Percentiles rank a stretch among this genome's conserved stretches.
Conservation (phyloP, 2,329 filamentous ascomycete genomes). For the Triangularia setosa region DNA sequence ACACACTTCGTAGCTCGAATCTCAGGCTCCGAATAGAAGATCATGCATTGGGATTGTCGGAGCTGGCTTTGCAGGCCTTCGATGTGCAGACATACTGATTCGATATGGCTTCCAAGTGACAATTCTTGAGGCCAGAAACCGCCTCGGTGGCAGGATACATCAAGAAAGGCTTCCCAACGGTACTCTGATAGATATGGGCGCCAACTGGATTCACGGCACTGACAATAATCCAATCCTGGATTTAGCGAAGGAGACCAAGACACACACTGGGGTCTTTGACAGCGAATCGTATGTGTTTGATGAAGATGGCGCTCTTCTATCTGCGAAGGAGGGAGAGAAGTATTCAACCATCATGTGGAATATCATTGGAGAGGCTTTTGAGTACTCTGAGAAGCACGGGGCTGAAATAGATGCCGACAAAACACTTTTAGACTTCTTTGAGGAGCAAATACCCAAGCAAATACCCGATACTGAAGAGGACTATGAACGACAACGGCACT, state of each 20-base stretch:
- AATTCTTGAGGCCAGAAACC: constrained; percentile 63
- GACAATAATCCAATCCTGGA: constrained; percentile 66
- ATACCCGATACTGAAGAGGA: constrained; percentile 43
- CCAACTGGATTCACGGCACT: constrained; percentile 80
- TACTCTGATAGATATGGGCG: constrained; percentile 55
- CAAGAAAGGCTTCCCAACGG: constrained; percentile 48
- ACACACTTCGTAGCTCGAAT: constrained; percentile 18
- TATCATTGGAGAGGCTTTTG: constrained; percentile 65
- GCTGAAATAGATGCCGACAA: constrained; percentile 43
- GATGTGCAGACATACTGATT: constrained; percentile 65
- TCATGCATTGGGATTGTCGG: constrained; percentile 65
- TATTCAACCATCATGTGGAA: constrained; percentile 60
- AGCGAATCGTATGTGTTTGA: constrained; percentile 53
- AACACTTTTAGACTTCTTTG: constrained; percentile 54
- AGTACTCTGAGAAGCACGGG: constrained; percentile 56
- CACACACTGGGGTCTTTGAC: constrained; percentile 45
- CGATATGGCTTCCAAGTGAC: constrained; percentile 64
- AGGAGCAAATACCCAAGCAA: constrained; percentile 40
- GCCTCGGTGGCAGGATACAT: constrained; percentile 62
- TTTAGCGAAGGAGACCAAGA: constrained; percentile 59
- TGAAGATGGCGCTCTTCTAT: constrained; percentile 50
- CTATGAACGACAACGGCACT: constrained; percentile 38
- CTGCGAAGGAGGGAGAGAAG: constrained; percentile 41
- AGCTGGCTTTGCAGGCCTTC: constrained; percentile 66
- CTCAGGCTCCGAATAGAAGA: constrained; percentile 23